phyloP scores from a whole-genome alignment of 2,329 filamentous ascomycete species.

The Aspergillus candidus region DNA sequence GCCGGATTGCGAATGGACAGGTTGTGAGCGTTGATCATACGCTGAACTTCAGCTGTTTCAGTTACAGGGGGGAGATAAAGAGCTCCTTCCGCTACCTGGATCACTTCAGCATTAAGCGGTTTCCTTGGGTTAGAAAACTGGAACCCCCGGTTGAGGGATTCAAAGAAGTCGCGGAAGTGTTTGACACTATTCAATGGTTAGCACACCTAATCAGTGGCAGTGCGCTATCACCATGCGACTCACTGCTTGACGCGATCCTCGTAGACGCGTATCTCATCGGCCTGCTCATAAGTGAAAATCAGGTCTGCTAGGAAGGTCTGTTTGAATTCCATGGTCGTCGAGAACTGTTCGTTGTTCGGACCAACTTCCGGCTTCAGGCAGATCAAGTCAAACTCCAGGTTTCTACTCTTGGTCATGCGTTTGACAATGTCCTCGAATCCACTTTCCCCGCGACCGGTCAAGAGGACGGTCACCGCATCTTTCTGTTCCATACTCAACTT shows the following conservation, averaged over 20 bases:
- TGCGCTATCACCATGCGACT: constrained; percentile 15
- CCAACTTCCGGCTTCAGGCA: constrained; percentile 79
- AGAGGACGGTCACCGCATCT: constrained; percentile 74
- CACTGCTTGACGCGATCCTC: constrained; percentile 58
- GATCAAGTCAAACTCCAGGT: constrained; percentile 80
- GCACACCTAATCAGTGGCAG: neutral
- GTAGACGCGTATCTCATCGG: constrained; percentile 70
- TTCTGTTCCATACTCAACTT: constrained; percentile 74
- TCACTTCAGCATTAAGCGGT: constrained; percentile 69
- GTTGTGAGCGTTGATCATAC: constrained; percentile 86
- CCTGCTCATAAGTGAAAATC: constrained; percentile 76
- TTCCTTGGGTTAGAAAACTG: constrained; percentile 51
- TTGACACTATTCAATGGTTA: constrained; percentile 50
- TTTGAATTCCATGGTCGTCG: constrained; percentile 87
- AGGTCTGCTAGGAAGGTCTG: constrained; percentile 73
- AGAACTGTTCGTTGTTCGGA: constrained; percentile 71
- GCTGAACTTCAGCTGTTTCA: constrained; percentile 79
- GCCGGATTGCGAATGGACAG: constrained; percentile 24
- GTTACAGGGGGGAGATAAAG: constrained; percentile 68
- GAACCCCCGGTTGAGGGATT: constrained; percentile 62
- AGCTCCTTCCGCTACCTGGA: constrained; percentile 74
- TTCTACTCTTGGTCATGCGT: constrained; percentile 70
- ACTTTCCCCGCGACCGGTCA: constrained; percentile 78
- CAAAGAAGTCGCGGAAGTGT: constrained; percentile 79
- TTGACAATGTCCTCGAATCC: constrained; percentile 74